Conservation (phyloP, 345 rosid species). For the Camelina laxa region DNA sequence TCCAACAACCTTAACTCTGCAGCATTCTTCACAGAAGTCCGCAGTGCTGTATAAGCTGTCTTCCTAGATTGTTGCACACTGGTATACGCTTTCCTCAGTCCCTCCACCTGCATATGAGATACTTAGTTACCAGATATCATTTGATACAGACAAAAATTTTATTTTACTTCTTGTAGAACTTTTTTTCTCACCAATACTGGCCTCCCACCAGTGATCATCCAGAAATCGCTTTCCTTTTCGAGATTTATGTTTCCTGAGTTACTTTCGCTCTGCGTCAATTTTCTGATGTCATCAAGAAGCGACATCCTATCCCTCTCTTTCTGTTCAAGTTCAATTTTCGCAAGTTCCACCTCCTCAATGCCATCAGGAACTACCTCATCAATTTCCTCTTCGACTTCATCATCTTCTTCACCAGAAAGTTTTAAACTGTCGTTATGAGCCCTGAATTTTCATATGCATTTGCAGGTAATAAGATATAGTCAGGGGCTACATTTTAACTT, state of each 20-base stretch:
- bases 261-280: slow-evolving; percentile 60
- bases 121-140: not conserved
- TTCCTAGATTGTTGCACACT: slow-evolving; percentile 72
- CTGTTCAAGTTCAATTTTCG: slow-evolving; percentile 75
- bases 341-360: slow-evolving; percentile 93
- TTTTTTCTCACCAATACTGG: slow-evolving; percentile 47
- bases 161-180: not conserved
- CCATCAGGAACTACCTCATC: slow-evolving; percentile 97
- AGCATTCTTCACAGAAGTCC: slow-evolving; percentile 78
- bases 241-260: slow-evolving; percentile 54
- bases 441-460: slow-evolving; percentile 51
- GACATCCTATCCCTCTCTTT: slow-evolving; percentile 72
- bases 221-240: slow-evolving; percentile 47
- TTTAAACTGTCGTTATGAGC: slow-evolving; percentile 81
- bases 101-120: slow-evolving; percentile 63
- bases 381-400: slow-evolving; percentile 92
- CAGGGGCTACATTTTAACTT: slow-evolving; percentile 4
- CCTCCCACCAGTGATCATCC: slow-evolving; percentile 55
- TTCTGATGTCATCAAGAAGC: slow-evolving; percentile 73
- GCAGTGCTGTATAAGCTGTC: slow-evolving; percentile 72
- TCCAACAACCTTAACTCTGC: slow-evolving; percentile 84
- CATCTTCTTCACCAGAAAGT: slow-evolving; percentile 85
- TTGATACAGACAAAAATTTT: not conserved
- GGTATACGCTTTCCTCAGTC: slow-evolving; percentile 64
- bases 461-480: slow-evolving; percentile 17